Conservation (phyloP, 805 yeast species). For the Metschnikowia lachancei region DNA sequence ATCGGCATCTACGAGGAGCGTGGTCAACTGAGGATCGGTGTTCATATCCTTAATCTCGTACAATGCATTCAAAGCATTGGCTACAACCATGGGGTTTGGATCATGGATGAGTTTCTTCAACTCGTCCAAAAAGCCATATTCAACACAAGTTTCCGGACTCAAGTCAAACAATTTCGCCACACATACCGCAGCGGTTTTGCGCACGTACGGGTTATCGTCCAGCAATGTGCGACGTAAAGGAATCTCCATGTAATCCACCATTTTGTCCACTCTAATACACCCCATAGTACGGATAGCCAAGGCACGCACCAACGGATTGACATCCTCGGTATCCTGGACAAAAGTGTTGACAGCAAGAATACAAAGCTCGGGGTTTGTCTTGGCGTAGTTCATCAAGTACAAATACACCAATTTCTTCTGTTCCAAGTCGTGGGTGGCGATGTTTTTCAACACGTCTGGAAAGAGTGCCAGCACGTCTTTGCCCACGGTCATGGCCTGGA, state of each 20-base stretch:
- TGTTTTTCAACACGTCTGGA: constrained; percentile 93
- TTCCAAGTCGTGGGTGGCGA: constrained; percentile 94
- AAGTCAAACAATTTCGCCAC: constrained; percentile 93
- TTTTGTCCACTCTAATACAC: constrained; percentile 90
- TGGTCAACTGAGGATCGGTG: constrained; percentile 41
- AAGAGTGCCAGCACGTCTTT: constrained; percentile 92
- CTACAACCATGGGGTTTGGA: constrained; percentile 95
- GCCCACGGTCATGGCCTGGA: constrained; percentile 97
- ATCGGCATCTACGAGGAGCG: constrained; percentile 39
- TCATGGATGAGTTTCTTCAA: constrained; percentile 72
- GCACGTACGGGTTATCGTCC: constrained; percentile 95
- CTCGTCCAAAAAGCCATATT: constrained; percentile 76
- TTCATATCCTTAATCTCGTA: constrained; percentile 77
- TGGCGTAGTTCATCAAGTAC: constrained; percentile 96
- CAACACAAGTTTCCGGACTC: constrained; percentile 75
- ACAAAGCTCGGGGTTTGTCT: constrained; percentile 91
- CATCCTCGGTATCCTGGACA: constrained; percentile 92
- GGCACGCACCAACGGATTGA: constrained; percentile 93
- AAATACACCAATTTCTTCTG: constrained; percentile 94
- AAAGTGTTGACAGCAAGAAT: constrained; percentile 96
- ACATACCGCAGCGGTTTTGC: constrained; percentile 96
- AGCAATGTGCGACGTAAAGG: constrained; percentile 80
- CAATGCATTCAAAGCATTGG: constrained; percentile 85
- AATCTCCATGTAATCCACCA: constrained; percentile 90
- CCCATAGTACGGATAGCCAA: constrained; percentile 99